phyloP scores from a whole-genome alignment of 257 asterid genomes.

The Ligustrum vulgare region DNA sequence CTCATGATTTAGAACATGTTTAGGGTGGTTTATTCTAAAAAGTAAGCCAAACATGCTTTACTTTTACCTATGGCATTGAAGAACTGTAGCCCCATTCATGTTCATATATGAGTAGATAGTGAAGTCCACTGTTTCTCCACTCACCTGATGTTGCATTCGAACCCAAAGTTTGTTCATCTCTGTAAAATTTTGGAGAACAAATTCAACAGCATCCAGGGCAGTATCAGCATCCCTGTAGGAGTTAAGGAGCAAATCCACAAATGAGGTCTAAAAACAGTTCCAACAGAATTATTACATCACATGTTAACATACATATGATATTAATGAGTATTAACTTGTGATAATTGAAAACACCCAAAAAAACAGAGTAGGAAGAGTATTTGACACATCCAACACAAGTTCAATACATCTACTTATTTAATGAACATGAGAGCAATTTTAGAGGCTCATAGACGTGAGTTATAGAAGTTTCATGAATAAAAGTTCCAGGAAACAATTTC shows the following conservation, averaged over 20 bases:
- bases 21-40: too few relatives aligned
- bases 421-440: background rate
- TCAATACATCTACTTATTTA: background rate
- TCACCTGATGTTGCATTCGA: constrained; percentile 99
- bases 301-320: constrained; percentile 7
- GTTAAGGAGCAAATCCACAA: constrained; percentile 23
- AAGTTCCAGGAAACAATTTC: constrained; percentile 17
- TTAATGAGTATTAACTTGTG: background rate
- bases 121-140: constrained; percentile 39
- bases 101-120: constrained; percentile 37
- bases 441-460: constrained; percentile 9
- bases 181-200: constrained; percentile 97
- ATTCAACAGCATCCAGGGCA: constrained; percentile 85
- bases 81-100: constrained; percentile 29
- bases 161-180: constrained; percentile 99
- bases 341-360: background rate
- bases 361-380: background rate
- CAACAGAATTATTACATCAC: constrained; percentile 9
- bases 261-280: constrained; percentile 17
- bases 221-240: constrained; percentile 87
- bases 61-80: constrained; percentile 41
- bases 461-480: constrained; percentile 11
- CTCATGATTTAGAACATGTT: constrained; percentile 24
- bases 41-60: background rate
- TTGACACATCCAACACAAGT: constrained; percentile 4